These are phyloP conservation scores for Vigna trinervia DNA, from an alignment of 306 rosid genomes.

Conservation along the genomic window DNA sequence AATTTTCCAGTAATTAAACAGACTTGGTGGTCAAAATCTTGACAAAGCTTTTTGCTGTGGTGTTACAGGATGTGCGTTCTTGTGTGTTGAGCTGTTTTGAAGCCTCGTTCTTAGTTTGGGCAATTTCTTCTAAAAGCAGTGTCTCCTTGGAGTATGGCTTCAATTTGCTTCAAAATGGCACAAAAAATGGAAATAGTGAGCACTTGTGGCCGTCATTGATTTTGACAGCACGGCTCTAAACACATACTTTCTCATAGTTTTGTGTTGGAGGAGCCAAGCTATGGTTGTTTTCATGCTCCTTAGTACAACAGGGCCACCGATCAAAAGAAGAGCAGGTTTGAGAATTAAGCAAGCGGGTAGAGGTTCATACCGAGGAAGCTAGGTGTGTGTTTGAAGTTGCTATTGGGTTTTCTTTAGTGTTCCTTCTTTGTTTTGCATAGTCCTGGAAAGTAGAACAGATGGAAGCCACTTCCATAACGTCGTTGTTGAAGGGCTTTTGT, in stretches of 20 bases:
- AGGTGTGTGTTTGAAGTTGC: slow-evolving; percentile 50
- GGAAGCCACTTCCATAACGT: slow-evolving; percentile 63
- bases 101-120: slow-evolving; percentile 19
- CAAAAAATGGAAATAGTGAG: slow-evolving; percentile 32
- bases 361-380: slow-evolving; percentile 91
- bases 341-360: slow-evolving; percentile 89
- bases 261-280: slow-evolving; percentile 56
- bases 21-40: neutral
- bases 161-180: slow-evolving; percentile 40
- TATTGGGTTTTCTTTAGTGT: slow-evolving; percentile 39
- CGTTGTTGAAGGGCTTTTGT: slow-evolving; percentile 76
- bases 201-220: slow-evolving; percentile 42
- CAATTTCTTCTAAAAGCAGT: neutral
- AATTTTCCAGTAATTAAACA: slow-evolving; percentile 22
- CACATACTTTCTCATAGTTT: slow-evolving; percentile 48
- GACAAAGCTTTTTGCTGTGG: slow-evolving; percentile 29
- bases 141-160: neutral
- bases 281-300: slow-evolving; percentile 65
- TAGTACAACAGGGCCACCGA: slow-evolving; percentile 70
- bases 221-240: slow-evolving; percentile 52
- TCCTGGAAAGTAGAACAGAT: slow-evolving; percentile 47
- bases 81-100: slow-evolving; percentile 33
- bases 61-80: slow-evolving; percentile 44
- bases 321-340: slow-evolving; percentile 78
- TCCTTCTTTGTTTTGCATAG: slow-evolving; percentile 36